Evolutionary conservation across 352 stramenopile species (phyloP), one percentile per base, ranked within the genome.

Genomic region (Phytophthora pluvialis): DNA sequence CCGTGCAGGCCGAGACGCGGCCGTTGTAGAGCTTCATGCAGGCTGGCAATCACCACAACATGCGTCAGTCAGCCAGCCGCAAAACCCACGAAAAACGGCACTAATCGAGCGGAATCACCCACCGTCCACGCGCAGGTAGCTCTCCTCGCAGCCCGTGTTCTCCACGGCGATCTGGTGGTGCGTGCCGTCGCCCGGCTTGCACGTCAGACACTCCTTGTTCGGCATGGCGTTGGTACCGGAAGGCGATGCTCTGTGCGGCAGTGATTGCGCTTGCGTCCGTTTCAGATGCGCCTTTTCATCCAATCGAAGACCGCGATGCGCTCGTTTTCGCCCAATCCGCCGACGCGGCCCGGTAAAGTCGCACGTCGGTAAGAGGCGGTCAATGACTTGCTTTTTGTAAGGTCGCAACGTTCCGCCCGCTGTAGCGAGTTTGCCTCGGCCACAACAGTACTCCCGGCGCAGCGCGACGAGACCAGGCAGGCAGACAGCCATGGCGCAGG

Each of bases 11-110:
- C 5, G 85, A 94, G 50, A 94, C 83, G 61, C 81, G 80, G 21
- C 85, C 85, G 40, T 77, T 85, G 69, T 92, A 70, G 31, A 82
- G 69, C 73, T 92, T 94, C 85, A 94, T 94, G 70, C 85, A 94
- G 46, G 82, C 85, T 90, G 48, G 48, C 15, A 71, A 68, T 43
- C 21, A 47, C 1, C 38, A 46, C 50, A 53, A 58, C 49, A 67
- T 29, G 43, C 42, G 64, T 59, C 31, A 69, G 62, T 28, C 1
- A 61, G 33, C 21, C 42, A 57, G 44, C 25, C 46, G 18, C 31
- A 16, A 40, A 57, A 46, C 11, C 6, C 62, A 8, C 46, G 45
- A 55, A 49, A 43, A 70, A 44, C 18, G 10, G 45, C 29, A 9
- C 11, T 55, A 40, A 33, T 36, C 38, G n/a, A 35, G 12, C 28